Evolutionary conservation across 1,284 basidiomycete genomes (phyloP).

Genomic region (Coriolopsis trogii): DNA sequence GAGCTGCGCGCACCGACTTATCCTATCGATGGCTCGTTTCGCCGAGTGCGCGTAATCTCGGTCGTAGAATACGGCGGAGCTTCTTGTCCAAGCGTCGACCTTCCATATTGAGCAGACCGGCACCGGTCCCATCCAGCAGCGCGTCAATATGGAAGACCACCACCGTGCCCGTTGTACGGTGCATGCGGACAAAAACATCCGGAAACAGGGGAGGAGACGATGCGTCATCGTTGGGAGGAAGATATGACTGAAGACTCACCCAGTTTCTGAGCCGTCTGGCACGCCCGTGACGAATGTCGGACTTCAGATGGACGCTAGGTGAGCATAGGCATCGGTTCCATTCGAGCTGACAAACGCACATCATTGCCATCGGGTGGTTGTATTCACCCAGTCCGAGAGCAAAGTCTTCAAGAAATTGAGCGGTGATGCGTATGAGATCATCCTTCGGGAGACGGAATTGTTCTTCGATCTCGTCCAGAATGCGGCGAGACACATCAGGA

Average conservation of each 20-base stretch:
- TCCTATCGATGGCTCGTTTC: conserved; percentile 20
- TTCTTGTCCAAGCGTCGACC: conserved; percentile 4
- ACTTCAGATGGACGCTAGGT: conserved; percentile 40
- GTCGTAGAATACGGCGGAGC: conserved; percentile 10
- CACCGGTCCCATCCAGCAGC: conserved; percentile 24
- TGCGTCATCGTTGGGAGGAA: background rate
- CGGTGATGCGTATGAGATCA: conserved; percentile 69
- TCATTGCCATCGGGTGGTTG: conserved; percentile 87
- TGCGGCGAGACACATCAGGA: conserved; percentile 20
- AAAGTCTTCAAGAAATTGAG: conserved; percentile 81
- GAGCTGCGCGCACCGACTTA: conserved; percentile 13
- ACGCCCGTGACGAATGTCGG: conserved; percentile 91
- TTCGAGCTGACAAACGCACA: conserved; percentile 54
- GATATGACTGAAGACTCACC: conserved; percentile 54
- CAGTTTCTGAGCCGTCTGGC: conserved; percentile 88
- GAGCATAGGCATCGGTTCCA: background rate
- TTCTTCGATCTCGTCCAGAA: conserved; percentile 55
- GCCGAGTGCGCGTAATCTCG: conserved; percentile 20
- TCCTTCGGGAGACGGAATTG: conserved; percentile 72
- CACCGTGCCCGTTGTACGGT: background rate
- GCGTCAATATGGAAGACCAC: conserved; percentile 14
- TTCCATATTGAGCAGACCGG: conserved; percentile 24
- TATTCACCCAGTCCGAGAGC: conserved; percentile 70
- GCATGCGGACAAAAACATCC: background rate
- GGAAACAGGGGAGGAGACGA: background rate